Conservation (phyloP, 2,329 filamentous ascomycete genomes). For the Fusarium globosum region DNA sequence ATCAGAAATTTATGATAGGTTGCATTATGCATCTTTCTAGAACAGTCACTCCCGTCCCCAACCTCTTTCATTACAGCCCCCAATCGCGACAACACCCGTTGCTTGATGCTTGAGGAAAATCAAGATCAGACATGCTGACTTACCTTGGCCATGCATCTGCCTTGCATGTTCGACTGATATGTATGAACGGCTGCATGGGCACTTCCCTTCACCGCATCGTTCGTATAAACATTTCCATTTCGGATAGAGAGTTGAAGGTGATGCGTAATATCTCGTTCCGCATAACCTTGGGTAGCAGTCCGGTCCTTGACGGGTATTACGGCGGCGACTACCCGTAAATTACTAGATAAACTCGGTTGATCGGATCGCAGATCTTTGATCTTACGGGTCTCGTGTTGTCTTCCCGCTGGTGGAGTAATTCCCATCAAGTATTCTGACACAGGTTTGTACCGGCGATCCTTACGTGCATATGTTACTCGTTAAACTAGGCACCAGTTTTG, state of each 20-base stretch:
- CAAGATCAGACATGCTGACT: slow-evolving; percentile 5
- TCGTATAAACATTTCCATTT: slow-evolving; percentile 1
- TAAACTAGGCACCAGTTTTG: neutral
- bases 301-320: slow-evolving; percentile 6
- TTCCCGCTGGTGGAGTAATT: slow-evolving; percentile 17
- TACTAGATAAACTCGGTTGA: slow-evolving; percentile 11
- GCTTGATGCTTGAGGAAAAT: neutral
- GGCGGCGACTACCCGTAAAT: neutral
- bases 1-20: slow-evolving; percentile 8
- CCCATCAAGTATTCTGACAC: neutral
- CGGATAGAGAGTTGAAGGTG: neutral
- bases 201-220: slow-evolving; percentile 33
- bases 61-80: slow-evolving; percentile 11
- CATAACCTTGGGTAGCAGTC: neutral
- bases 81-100: neutral
- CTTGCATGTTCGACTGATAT: slow-evolving; percentile 8
- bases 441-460: neutral
- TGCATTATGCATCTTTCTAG: slow-evolving; percentile 29
- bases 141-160: slow-evolving; percentile 23
- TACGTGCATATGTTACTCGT: neutral
- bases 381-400: slow-evolving; percentile 21
- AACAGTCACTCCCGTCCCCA: slow-evolving; percentile 19
- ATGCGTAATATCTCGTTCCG: slow-evolving; percentile 11
- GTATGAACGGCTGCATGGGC: neutral
- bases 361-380: slow-evolving; percentile 34